These are phyloP conservation scores for Ligustrum vulgare DNA, from an alignment of 257 asterid species.

Conservation along the genomic window DNA sequence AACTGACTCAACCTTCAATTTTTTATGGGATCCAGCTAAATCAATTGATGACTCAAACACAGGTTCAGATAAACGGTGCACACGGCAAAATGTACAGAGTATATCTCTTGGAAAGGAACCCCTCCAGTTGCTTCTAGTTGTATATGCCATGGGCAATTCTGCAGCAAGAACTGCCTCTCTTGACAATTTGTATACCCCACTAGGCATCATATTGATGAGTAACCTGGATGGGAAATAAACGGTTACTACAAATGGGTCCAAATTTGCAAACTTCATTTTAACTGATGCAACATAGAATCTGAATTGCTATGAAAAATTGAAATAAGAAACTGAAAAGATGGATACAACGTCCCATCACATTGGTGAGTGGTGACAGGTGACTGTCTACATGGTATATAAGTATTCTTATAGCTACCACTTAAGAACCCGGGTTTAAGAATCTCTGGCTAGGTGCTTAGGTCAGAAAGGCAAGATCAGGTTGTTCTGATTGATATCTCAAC, in stretches of 20 bases:
- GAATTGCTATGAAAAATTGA: background rate
- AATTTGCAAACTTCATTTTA: background rate
- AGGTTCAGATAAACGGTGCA: slow-evolving; percentile 78
- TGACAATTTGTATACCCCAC: slow-evolving; percentile 75
- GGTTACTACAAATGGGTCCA: too few relatives aligned
- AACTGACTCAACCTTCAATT: slow-evolving; percentile 49
- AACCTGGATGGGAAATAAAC: slow-evolving; percentile 41
- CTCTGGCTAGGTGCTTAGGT: background rate
- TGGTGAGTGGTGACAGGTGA: background rate
- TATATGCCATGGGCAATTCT: slow-evolving; percentile 67
- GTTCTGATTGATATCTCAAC: background rate
- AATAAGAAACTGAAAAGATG: background rate
- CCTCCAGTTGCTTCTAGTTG: slow-evolving; percentile 77
- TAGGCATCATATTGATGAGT: slow-evolving; percentile 68
- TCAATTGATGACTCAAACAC: slow-evolving; percentile 40
- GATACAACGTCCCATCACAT: background rate
- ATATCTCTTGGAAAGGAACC: slow-evolving; percentile 80
- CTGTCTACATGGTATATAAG: background rate
- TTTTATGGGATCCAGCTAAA: slow-evolving; percentile 54
- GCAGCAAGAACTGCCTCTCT: slow-evolving; percentile 82
- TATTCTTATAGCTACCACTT: background rate
- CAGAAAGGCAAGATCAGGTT: background rate
- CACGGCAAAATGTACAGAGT: slow-evolving; percentile 77
- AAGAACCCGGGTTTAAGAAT: background rate
- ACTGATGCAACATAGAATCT: slow-evolving; percentile 10